phyloP scores from a whole-genome alignment of 257 asterid species.

The Solanum paucissectum region DNA sequence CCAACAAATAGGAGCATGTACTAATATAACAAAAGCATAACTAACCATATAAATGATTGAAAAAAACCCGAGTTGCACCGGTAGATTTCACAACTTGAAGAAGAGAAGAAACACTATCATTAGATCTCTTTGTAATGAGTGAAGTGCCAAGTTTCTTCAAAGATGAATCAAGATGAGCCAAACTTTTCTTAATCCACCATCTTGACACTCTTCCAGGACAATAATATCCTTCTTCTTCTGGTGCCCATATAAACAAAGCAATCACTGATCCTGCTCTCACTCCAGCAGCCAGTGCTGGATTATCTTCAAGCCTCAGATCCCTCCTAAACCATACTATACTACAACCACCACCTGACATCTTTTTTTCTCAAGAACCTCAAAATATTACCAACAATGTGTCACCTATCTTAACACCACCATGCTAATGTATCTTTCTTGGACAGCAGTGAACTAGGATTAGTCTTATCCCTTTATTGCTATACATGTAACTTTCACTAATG shows the following conservation, averaged over 20 bases:
- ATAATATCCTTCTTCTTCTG: constrained; percentile 85
- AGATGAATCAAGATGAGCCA: constrained; percentile 67
- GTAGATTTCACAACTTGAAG: constrained; percentile 55
- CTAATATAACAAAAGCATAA: background rate
- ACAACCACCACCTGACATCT: constrained; percentile 55
- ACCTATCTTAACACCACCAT: constrained; percentile 3
- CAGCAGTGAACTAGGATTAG: background rate
- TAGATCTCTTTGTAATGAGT: constrained; percentile 77
- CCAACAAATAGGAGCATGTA: background rate
- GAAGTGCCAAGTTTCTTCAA: constrained; percentile 72
- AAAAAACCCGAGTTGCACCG: constrained; percentile 73
- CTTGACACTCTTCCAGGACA: constrained; percentile 88
- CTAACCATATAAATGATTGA: constrained; percentile 89
- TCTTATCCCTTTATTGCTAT: constrained; percentile 4
- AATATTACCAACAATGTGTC: background rate
- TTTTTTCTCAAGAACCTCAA: constrained; percentile 2
- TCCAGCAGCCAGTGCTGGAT: constrained; percentile 81
- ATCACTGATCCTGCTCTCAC: constrained; percentile 72
- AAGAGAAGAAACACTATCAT: constrained; percentile 69
- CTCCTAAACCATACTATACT: constrained; percentile 95
- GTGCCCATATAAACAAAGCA: constrained; percentile 82
- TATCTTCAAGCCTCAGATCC: constrained; percentile 89
- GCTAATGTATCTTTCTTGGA: constrained; percentile 8
- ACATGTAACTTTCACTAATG: constrained; percentile 5
- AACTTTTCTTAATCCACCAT: constrained; percentile 93